Evolutionary conservation across 257 asterid species (phyloP).

Genomic region (Fraxinus americana): DNA sequence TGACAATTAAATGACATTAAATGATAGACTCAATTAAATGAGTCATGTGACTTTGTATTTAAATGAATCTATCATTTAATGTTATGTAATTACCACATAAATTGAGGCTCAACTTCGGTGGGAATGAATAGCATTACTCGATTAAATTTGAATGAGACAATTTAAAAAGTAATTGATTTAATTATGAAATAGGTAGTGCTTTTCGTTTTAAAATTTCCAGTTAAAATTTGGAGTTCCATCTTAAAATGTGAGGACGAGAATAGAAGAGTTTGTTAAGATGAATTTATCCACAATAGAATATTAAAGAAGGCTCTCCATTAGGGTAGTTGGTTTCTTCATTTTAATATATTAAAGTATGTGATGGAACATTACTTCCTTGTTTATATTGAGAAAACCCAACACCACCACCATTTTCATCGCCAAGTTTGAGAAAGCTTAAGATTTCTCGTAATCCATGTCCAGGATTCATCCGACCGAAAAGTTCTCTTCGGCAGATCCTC

Average conservation of each 20-base stretch:
- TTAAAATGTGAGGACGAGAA: too few relatives aligned
- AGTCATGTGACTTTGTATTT: too few relatives aligned
- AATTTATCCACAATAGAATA: too few relatives aligned
- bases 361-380: background rate
- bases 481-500: background rate
- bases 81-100: too few relatives aligned
- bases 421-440: background rate
- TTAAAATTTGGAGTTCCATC: background rate
- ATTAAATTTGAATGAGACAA: background rate
- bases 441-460: slow-evolving; percentile 14
- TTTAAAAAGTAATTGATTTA: background rate
- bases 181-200: background rate
- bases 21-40: too few relatives aligned
- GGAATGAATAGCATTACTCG: too few relatives aligned
- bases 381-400: background rate
- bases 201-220: background rate
- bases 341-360: background rate
- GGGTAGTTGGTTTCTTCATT: too few relatives aligned
- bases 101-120: too few relatives aligned
- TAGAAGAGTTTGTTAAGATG: too few relatives aligned
- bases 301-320: background rate
- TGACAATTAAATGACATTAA: too few relatives aligned
- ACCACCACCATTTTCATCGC: background rate
- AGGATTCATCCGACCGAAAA: slow-evolving; percentile 26
- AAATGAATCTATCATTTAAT: too few relatives aligned